Percentiles rank a stretch among this genome's conserved stretches.
phyloP scores from a whole-genome alignment of 208 protist genomes.

The Novymonas esmeraldas region DNA sequence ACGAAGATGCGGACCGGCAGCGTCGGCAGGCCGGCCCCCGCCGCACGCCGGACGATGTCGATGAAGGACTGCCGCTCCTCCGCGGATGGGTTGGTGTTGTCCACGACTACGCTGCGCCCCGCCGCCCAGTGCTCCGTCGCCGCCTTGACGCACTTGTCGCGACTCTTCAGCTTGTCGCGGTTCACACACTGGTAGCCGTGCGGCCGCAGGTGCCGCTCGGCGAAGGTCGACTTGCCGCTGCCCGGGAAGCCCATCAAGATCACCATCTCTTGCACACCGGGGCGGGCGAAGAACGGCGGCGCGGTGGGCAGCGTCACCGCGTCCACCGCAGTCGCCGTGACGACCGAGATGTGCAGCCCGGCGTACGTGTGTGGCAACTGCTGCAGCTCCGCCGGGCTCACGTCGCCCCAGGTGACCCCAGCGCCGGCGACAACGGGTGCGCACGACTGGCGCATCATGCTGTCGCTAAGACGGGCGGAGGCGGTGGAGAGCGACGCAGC shows the following conservation, averaged over 20 bases:
- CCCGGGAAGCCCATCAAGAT: conserved; percentile 88
- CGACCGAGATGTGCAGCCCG: conserved; percentile 25
- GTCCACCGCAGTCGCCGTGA: conserved; percentile 22
- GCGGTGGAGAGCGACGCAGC: neutral
- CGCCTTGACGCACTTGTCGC: conserved; percentile 62
- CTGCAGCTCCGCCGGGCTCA: conserved; percentile 51
- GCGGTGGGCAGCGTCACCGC: conserved; percentile 13
- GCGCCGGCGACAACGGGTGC: neutral
- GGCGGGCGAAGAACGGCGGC: conserved; percentile 22
- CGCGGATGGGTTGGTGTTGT: conserved; percentile 90
- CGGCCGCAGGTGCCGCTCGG: conserved; percentile 70
- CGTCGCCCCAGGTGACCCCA: conserved; percentile 52
- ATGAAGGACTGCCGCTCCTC: conserved; percentile 65
- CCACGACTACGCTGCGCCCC: conserved; percentile 85
- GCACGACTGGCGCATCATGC: conserved; percentile 9
- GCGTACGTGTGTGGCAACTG: conserved; percentile 55
- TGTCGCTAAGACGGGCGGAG: conserved; percentile 16
- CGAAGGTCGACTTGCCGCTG: conserved; percentile 92
- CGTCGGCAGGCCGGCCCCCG: no score
- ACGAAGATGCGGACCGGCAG: conserved; percentile 72
- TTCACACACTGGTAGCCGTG: conserved; percentile 84
- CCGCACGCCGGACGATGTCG: conserved; percentile 34
- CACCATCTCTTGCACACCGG: conserved; percentile 76
- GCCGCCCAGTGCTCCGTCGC: conserved; percentile 39
- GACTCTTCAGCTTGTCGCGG: conserved; percentile 78